Evolutionary conservation across 768 basidiomycete genomes (phyloP), one percentile per base, ranked within the genome.

Genomic region (Panaeolus papilionaceus): DNA sequence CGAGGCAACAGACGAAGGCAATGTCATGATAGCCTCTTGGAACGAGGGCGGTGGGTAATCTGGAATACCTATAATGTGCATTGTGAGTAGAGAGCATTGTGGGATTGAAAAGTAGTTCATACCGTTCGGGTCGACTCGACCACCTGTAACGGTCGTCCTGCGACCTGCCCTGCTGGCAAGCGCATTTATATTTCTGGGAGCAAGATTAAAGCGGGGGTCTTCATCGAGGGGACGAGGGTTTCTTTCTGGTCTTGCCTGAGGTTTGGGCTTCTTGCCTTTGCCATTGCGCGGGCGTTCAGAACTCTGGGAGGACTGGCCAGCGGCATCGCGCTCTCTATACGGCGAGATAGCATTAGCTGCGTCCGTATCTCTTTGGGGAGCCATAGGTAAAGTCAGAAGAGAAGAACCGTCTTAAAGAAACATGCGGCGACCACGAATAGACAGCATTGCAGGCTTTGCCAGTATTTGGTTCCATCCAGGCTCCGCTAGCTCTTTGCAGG

Each of bases 31-130:
- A 4, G 89, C 89, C 76, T 93, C 92, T 68, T 88, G 87, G 71
- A 92, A 92, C 12, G 91, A 87, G 33, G 92, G 92, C 12, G 92
- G 92, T 7, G 89, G 90, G 73, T 90, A 91, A 73, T 92, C 85
- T 33, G 88, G 86, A 82, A 82, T 76, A 71, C 77, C 76, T 83
- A 71, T 73, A 67, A 70, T 71, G 38, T 58, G 63, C 66, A 61
- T 44, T 68, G 38, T 65, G 38, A 38, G 33, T 64, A 62, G 16
- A 49, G 38, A 47, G 23, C 28, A 28, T 45, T 37, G 47, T 40
- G 16, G 11, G 44, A 38, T 38, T 38, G 26, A 61, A 9, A 47
- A 23, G 49, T 23, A 44, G 44, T 20, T 40, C 39, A 38, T 76
- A 71, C 70, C 76, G 62, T 65, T 71, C 66, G 63, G 71, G 67